A percentile compares a stretch with the other conserved stretches of the same genome.
Evolutionary conservation across 2,329 filamentous ascomycete species (phyloP).

Genomic region (Zalaria sp.): DNA sequence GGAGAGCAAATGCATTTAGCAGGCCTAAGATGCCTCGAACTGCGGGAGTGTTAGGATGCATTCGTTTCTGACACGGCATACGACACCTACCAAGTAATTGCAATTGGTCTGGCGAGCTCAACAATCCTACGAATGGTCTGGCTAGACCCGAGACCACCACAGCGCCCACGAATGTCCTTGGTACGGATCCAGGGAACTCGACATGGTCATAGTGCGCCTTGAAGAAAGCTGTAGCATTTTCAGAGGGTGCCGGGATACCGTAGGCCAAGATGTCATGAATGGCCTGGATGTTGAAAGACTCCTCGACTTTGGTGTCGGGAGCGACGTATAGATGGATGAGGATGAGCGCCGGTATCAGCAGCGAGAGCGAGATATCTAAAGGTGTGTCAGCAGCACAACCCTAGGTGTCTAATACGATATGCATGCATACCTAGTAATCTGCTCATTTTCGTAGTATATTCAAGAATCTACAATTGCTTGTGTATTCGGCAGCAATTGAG

Average conservation of each 20-base stretch:
- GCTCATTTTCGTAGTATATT: no score
- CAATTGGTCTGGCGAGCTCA: slow-evolving; percentile 41
- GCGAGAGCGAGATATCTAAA: background rate
- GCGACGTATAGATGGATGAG: slow-evolving; percentile 30
- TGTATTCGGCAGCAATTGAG: no score
- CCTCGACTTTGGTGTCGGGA: slow-evolving; percentile 94
- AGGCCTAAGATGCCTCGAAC: slow-evolving; percentile 67
- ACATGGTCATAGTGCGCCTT: slow-evolving; percentile 71
- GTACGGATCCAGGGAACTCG: slow-evolving; percentile 79
- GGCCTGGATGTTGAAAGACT: slow-evolving; percentile 95
- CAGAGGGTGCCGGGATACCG: slow-evolving; percentile 36
- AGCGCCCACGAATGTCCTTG: slow-evolving; percentile 77
- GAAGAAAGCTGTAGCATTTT: slow-evolving; percentile 13
- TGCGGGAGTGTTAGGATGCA: slow-evolving; percentile 13
- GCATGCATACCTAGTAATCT: background rate
- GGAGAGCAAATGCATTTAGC: slow-evolving; percentile 56
- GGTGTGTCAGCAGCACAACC: background rate
- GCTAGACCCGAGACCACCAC: slow-evolving; percentile 60
- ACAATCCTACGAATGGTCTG: slow-evolving; percentile 47
- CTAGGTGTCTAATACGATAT: background rate
- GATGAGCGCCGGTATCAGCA: slow-evolving; percentile 6
- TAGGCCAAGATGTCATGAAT: slow-evolving; percentile 77
- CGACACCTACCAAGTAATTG: slow-evolving; percentile 39
- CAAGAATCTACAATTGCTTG: no score
- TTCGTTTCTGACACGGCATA: background rate